Conservation (phyloP, 1,284 basidiomycete species). For the Apiotrichum domesticum region DNA sequence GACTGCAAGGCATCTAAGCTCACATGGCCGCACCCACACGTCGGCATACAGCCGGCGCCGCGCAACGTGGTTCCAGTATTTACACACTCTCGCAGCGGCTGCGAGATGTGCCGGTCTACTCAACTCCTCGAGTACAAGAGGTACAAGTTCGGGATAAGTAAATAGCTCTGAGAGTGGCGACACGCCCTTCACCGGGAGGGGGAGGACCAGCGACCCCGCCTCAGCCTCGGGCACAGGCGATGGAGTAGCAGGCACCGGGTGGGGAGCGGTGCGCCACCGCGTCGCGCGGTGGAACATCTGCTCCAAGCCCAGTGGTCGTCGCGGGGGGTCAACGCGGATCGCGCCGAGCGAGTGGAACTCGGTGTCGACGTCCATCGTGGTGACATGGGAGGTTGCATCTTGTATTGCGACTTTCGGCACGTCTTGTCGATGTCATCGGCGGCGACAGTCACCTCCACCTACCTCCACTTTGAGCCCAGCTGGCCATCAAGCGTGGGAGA, state of each 20-base stretch:
- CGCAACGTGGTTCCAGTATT: constrained; percentile 25
- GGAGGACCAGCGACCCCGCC: constrained; percentile 22
- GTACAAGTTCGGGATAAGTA: constrained; percentile 33
- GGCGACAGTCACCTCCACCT: background rate
- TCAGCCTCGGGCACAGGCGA: constrained; percentile 22
- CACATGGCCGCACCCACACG: constrained; percentile 45
- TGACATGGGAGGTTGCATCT: background rate
- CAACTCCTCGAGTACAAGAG: constrained; percentile 31
- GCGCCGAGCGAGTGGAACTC: constrained; percentile 21
- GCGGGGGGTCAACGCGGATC: constrained; percentile 26
- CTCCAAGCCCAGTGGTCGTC: constrained; percentile 30
- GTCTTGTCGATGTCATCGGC: background rate
- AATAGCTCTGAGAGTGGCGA: constrained; percentile 32
- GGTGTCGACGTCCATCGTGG: constrained; percentile 4
- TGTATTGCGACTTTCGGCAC: background rate
- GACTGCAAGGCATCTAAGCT: constrained; percentile 5
- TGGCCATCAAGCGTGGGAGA: too few relatives aligned
- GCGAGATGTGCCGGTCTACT: constrained; percentile 34
- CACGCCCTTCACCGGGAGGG: constrained; percentile 5
- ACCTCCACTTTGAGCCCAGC: too few relatives aligned
- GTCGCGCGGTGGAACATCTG: constrained; percentile 32
- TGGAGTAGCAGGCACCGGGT: constrained; percentile 15
- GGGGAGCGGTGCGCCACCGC: constrained; percentile 8
- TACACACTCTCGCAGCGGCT: constrained; percentile 27
- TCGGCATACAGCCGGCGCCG: constrained; percentile 34